Conservation (phyloP, 441 rosid species). For the Pelargonium australe region DNA sequence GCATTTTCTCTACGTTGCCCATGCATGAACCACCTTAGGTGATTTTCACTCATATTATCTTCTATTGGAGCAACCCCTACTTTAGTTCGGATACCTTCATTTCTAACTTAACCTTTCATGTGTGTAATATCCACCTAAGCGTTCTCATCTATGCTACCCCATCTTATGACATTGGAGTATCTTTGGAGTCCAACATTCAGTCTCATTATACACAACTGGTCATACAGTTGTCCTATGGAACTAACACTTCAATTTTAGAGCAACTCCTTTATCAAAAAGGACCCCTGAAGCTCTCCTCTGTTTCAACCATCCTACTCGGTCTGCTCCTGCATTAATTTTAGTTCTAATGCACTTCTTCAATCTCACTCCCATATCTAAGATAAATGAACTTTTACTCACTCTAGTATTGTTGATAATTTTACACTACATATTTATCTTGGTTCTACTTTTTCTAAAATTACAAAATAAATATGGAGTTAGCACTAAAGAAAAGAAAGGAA, state of each 20-base stretch:
- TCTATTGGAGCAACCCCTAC: neutral
- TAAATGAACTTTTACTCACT: neutral
- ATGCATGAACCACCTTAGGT: neutral
- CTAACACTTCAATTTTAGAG: neutral
- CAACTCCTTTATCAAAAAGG: neutral
- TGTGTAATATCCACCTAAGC: neutral
- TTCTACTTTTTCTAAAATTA: neutral
- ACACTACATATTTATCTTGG: neutral
- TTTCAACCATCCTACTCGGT: neutral
- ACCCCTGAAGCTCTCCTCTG: neutral
- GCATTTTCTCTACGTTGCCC: neutral
- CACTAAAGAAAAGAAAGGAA: constrained; percentile 13
- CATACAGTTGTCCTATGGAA: neutral
- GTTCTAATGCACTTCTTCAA: neutral
- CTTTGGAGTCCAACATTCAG: neutral
- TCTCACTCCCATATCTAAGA: neutral
- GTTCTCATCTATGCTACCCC: neutral
- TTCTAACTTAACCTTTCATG: neutral
- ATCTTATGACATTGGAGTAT: neutral
- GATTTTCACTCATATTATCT: neutral
- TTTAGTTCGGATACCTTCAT: neutral
- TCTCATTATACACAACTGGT: neutral
- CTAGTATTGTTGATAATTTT: neutral
- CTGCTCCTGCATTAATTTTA: neutral
- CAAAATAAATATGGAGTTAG: neutral